Evolutionary conservation across 257 asterid species (phyloP), one percentile per base, ranked within the genome.

Genomic region (Solanum ossicruentum): DNA sequence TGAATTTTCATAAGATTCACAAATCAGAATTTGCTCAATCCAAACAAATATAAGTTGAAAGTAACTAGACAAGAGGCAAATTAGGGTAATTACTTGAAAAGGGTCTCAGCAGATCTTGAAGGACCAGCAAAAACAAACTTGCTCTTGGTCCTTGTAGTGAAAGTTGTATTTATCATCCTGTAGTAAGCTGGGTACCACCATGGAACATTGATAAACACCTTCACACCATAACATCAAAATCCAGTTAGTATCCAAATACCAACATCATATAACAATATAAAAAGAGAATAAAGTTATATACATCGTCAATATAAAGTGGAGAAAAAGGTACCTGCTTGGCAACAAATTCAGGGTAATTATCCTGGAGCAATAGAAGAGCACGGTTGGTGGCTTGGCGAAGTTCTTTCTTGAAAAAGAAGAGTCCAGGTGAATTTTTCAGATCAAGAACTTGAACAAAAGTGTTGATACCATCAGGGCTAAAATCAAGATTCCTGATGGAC

Each of bases 131-230:
- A 96, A n/a, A 91, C 98, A 89, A 96, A 96, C 93, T 96, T 96
- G 99, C 99, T 96, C 92, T 93, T 96, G 85, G 99, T 96, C 85
- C 99, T 92, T 69, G 91, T 96, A 16, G 98, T 95, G 88, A 95
- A 86, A 92, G 95, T 91, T 39, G 98, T 97, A 77, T 93, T 94
- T 83, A 96, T 93, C 98, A 96, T 90, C 83, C 93, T 93, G 79
- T 95, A 93, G 93, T 90, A 96, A 28, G 99, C 98, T 92, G 93
- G 91, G 86, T 94, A 93, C 98, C 99, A 96, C 99, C 99, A 96
- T 51, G 99, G 99, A 45, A 96, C 99, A 89, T 96, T 96, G 95
- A 96, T 84, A 86, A 94, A 93, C 86, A 96, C 97, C 99, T 96
- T 89, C 83, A 57, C 63, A 79, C 10, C 61, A 45, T 61, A 45